Evolutionary conservation across 2,329 filamentous ascomycete genomes (phyloP), one percentile per base, ranked within the genome.

Genomic region (Juglanconis oblonga): DNA sequence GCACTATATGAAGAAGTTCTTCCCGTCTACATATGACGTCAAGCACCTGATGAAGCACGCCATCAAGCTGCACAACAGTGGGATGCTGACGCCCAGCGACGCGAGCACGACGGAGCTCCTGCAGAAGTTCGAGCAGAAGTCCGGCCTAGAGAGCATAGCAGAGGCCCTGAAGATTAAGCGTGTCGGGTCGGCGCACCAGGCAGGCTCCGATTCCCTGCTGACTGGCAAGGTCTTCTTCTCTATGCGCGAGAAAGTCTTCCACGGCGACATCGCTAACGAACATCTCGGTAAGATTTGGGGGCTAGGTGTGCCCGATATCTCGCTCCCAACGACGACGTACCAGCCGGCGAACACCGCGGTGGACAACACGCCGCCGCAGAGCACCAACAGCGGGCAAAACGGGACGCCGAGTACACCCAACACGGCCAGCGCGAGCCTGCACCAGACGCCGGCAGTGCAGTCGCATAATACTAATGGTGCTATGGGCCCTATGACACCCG

Each of bases 1-100:
- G 71, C 85, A 88, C 69, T 85, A 94, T 52, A 91, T 98, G 76
- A 91, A 91, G 71, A 88, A 91, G 51, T 98, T 94, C 80, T 99
- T 99, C 73, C 95, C 95, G 0, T 89, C 88, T 17, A 86, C 96
- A 0, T 96, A 95, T 73, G 95, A 99, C 72, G 95, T 99, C 67
- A 99, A 99, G 77, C 96, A 95, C 73, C 84, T 99, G 45, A 94
- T 97, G 85, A 96, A 97, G 72, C 87, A 92, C 69, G 92, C 92
- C 33, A 89, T 90, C 65, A 85, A 85, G 67, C 83, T 88, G 57
- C 85, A 89, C 70, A 84, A 85, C 58, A 82, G 83, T 53, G 84
- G 77, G 71, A 88, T 86, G 54, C 74, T 85, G 11, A 87, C 83
- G 8, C 87, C 85, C 51, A 79, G 83, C 57, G 88, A 90, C 61